Evolutionary conservation across 352 stramenopile genomes (phyloP), one percentile per base, ranked within the genome.

Genomic region (Peronospora belbahrii): DNA sequence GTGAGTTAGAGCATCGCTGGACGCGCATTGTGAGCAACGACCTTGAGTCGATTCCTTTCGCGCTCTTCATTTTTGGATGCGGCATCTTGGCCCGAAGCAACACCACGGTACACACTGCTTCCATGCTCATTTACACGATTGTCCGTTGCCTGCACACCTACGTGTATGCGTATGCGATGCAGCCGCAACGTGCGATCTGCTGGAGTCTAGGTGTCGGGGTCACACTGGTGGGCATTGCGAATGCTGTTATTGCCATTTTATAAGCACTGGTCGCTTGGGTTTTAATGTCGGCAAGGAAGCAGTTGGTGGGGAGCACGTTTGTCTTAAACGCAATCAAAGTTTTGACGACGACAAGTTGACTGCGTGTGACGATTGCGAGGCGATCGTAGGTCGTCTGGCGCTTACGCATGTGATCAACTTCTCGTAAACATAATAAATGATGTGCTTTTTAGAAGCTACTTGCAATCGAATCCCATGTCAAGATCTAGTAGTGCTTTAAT

Each of bases 1-100:
- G 56, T 33, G 56, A 61, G 20, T 31, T 42, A 5, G 62, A 72
- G 32, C 42, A 74, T 28, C 67, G 67, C 35, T 84, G 72, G 72
- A 53, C 64, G 17, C 65, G 69, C 28, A 65, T 84, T 36, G 47
- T 84, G 19, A 32, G 46, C 39, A 84, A 84, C 57, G 72, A 84
- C 30, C 52, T 84, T 4, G 72, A 84, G 45, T 69, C 66, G 11
- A 67, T 84, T 13, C 72, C 72, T 8, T 62, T 84, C 23, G 72
- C 55, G 17, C 56, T 84, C 10, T 52, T 78, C 20, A 50, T 81
- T 14, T 80, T 78, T 30, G 66, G 59, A 18, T 50, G 55, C 2
- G 64, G 59, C 2, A 41, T 82, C 37, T 31, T 80, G n/a, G 63
- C 55, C 23, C 54, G 54, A 15, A 62, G 56, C 17, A 60, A 69